phyloP scores from a whole-genome alignment of 2,329 filamentous ascomycete species.

The Penicillium digitatum region DNA sequence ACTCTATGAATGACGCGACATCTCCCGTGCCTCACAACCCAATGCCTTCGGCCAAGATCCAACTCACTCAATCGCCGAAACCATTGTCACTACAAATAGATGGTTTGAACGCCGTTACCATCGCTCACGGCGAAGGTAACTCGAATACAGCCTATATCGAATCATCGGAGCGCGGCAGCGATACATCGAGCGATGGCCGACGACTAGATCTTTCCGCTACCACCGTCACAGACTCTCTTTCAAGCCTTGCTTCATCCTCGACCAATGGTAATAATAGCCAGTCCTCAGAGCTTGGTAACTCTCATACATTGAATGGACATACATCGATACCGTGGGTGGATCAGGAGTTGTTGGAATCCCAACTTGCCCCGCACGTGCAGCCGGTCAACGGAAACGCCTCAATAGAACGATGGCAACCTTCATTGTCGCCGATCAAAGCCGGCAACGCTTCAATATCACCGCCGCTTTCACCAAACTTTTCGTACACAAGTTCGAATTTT shows the following conservation, averaged over 20 bases:
- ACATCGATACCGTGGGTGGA: conserved; percentile 7
- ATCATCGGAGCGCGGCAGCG: conserved; percentile 21
- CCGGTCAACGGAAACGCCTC: conserved; percentile 8
- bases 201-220: conserved; percentile 18
- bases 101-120: conserved; percentile 13
- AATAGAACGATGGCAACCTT: conserved; percentile 8
- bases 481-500: conserved; percentile 1
- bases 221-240: conserved; percentile 15
- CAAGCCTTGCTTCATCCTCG: conserved; percentile 15
- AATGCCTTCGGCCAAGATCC: conserved; percentile 2
- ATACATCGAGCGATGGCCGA: conserved; percentile 20
- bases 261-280: conserved; percentile 7
- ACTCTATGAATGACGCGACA: conserved; percentile 12
- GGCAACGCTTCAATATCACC: conserved; percentile 18
- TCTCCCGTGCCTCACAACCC: conserved; percentile 10
- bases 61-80: conserved; percentile 19
- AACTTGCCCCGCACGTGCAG: conserved; percentile 4
- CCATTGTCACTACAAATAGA: conserved; percentile 20
- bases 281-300: conserved; percentile 10
- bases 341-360: conserved; percentile 1
- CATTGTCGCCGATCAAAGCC: conserved; percentile 10
- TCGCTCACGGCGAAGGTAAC: conserved; percentile 9
- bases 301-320: conserved; percentile 8
- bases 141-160: conserved; percentile 13
- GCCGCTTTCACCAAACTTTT: conserved; percentile 4